Percentiles rank a stretch among this genome's conserved stretches.
Conservation (phyloP, 139 green algal species). For the Chlorella vulgaris region DNA sequence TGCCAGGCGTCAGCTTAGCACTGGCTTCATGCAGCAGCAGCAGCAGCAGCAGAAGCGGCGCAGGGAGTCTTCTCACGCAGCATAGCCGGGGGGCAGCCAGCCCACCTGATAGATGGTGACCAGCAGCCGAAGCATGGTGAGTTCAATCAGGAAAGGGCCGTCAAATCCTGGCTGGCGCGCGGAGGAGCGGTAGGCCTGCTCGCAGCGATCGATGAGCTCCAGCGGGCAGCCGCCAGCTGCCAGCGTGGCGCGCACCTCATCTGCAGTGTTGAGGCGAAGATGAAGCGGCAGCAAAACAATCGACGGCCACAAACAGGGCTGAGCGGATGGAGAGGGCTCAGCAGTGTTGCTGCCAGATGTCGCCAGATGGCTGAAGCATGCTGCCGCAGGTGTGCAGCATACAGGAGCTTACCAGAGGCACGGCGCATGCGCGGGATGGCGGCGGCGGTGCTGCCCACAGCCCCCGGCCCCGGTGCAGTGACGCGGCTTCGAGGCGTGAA, state of each 20-base stretch:
- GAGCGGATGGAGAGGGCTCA: background rate
- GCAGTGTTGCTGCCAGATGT: too few relatives aligned
- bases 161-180: constrained; percentile 47
- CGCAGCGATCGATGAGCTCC: constrained; percentile 25
- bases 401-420: background rate
- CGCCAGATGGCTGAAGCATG: too few relatives aligned
- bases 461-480: background rate
- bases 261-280: background rate
- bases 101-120: constrained; percentile 34
- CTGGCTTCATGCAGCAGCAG: too few relatives aligned
- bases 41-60: too few relatives aligned
- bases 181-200: constrained; percentile 25
- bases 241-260: constrained; percentile 27
- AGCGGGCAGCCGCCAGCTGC: constrained; percentile 13
- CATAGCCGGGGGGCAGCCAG: too few relatives aligned
- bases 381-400: too few relatives aligned
- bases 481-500: constrained; percentile 26
- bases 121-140: constrained; percentile 43
- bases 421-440: constrained; percentile 18
- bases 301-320: too few relatives aligned
- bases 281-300: background rate
- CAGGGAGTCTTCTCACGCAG: too few relatives aligned
- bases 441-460: background rate
- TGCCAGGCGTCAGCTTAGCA: too few relatives aligned
- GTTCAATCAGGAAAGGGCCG: constrained; percentile 38